Evolutionary conservation across 2,329 filamentous ascomycete species (phyloP).

Genomic region (Talaromyces sp.): DNA sequence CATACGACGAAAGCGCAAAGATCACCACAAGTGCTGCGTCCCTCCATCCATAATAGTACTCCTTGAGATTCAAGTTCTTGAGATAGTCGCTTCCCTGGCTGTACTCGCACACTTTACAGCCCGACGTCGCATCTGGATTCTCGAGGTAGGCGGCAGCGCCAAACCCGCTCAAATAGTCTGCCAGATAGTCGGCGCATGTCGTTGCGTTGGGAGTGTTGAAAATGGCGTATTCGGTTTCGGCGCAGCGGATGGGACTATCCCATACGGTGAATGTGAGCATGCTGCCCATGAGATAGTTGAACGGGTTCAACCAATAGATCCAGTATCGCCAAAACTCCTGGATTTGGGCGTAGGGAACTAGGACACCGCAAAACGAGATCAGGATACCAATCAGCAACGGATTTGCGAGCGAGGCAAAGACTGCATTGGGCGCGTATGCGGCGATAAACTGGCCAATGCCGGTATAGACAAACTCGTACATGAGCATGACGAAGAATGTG

Average conservation of each 20-base stretch:
- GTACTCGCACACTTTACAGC: conserved; percentile 64
- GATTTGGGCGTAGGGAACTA: conserved; percentile 62
- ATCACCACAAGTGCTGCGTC: conserved; percentile 60
- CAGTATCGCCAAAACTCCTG: conserved; percentile 69
- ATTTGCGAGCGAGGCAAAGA: conserved; percentile 71
- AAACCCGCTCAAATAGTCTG: conserved; percentile 48
- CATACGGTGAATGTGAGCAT: conserved; percentile 56
- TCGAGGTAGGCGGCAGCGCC: conserved; percentile 54
- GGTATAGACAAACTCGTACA: conserved; percentile 70
- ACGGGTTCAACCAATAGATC: conserved; percentile 61
- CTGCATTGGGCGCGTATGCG: conserved; percentile 66
- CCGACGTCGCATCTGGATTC: conserved; percentile 58
- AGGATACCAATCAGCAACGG: conserved; percentile 74
- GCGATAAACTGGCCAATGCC: conserved; percentile 77
- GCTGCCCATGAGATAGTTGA: conserved; percentile 60
- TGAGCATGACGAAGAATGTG: conserved; percentile 68
- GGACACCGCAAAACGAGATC: conserved; percentile 68
- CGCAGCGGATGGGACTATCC: conserved; percentile 50
- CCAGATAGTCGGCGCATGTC: conserved; percentile 61
- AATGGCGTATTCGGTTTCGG: conserved; percentile 49
- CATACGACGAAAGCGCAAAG: conserved; percentile 58
- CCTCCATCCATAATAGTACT: conserved; percentile 66
- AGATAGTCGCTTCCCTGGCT: conserved; percentile 60
- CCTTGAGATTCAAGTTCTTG: conserved; percentile 56
- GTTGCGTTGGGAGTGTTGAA: conserved; percentile 43